Base-by-base conservation (phyloP, 768 basidiomycete species). In the Xerocomellus dryophilus region DNA sequence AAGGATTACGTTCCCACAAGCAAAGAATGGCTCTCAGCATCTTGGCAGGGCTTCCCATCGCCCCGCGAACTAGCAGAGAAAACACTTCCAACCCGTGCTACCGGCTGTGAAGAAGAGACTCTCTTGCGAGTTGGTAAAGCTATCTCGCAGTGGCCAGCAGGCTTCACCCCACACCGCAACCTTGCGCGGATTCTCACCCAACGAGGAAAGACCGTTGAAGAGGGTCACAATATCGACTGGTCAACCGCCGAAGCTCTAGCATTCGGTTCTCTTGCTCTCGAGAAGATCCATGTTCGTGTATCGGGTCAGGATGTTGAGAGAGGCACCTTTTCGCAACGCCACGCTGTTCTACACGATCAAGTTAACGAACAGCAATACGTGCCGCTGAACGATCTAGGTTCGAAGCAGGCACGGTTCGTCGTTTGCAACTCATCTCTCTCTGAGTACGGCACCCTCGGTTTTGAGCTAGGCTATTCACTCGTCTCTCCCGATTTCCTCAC, bases 241-340 rank as follows among this genome's bases (percentile, higher is more conserved):
- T 89, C 96, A 2, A 99, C 96, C 20, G 96, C 97, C 40, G 97
- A 99, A 74, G 93, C 97, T 0, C 85, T 99, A 50, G 97, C 97
- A 1, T 91, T 98, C 65, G 97, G 96, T 54, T 81, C 93, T 6
- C 85, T 99, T 38, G 91, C 90, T 10, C 79, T 97, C 39, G 95
- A 98, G 73, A 90, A 90, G 63, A 88, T 87, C 47, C 94, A 98
- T 69, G 90, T 99, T 44, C 90, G 96, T 58, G 78, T 99, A 2
- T 97, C 94, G 1, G 96, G 96, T 29, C 97, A 99, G 74, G 96
- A 99, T 69, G 96, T 98, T 50, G 96, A 99, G 74, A 89, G 96
- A 67, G 96, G 96, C 31, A 99, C 96, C 3, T 99, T 99, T 81
- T 98, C 95, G 14, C 96, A 99, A 68, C 88, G 96, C 42, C 96